These are phyloP conservation scores for Babesia sp. DNA, from an alignment of 169 alveolate species.

Conservation along the genomic window DNA sequence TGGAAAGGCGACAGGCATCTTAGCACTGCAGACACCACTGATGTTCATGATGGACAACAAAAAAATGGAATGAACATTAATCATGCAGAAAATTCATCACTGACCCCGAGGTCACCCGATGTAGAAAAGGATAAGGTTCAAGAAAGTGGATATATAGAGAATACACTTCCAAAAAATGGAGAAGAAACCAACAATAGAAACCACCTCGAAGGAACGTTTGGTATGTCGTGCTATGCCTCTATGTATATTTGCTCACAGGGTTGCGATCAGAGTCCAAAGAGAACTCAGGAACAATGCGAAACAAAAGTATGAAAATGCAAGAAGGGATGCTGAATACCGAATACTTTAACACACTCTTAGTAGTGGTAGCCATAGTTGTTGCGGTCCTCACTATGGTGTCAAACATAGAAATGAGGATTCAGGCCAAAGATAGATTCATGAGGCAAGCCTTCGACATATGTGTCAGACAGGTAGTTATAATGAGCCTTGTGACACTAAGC, in stretches of 20 bases:
- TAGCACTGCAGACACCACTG: neutral
- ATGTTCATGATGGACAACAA: neutral
- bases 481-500: slow-evolving; percentile 77
- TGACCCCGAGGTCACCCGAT: neutral
- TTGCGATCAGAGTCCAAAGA: no score
- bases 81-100: neutral
- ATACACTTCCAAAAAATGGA: neutral
- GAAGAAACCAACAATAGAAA: neutral
- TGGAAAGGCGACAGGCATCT: neutral
- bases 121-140: neutral
- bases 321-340: slow-evolving; percentile 6
- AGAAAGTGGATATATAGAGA: neutral
- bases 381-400: slow-evolving; percentile 19
- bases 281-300: no score
- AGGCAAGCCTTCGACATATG: slow-evolving; percentile 78
- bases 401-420: slow-evolving; percentile 3
- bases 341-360: slow-evolving; percentile 30
- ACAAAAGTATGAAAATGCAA: no score
- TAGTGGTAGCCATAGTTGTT: slow-evolving; percentile 9
- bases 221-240: neutral
- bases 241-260: no score
- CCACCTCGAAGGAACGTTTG: neutral
- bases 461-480: slow-evolving; percentile 78
- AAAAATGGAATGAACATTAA: neutral
- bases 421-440: slow-evolving; percentile 74